Conservation (phyloP, 2,329 filamentous ascomycete genomes). For the Macroventuria anomochaeta region DNA sequence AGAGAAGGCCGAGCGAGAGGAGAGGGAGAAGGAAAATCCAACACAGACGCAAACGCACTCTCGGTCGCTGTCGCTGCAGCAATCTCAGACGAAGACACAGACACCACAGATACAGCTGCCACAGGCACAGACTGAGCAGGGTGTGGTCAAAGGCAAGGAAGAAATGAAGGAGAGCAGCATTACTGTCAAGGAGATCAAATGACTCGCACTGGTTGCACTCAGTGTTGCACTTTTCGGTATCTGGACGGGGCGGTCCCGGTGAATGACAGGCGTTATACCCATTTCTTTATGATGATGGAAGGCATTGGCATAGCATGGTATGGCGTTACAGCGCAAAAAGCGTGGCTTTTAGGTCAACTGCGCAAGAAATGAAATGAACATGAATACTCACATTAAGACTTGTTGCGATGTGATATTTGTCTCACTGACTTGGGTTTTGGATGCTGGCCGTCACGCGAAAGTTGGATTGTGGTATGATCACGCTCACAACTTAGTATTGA, state of each 20-base stretch:
- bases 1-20: constrained; percentile 29
- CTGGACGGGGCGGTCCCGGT: background rate
- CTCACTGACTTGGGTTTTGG: too few species aligned
- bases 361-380: background rate
- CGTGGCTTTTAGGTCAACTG: constrained; percentile 3
- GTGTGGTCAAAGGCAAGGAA: background rate
- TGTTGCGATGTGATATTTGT: too few species aligned
- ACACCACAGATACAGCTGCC: constrained; percentile 4
- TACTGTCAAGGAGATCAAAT: constrained; percentile 8
- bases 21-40: constrained; percentile 16
- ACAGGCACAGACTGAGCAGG: background rate
- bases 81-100: background rate
- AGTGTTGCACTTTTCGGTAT: constrained; percentile 2
- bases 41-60: background rate
- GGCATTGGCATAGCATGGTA: background rate
- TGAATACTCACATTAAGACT: background rate
- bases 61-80: background rate
- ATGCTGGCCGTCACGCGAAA: too few species aligned
- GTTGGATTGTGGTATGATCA: too few species aligned
- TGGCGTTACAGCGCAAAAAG: background rate
- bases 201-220: constrained; percentile 8
- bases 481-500: too few species aligned
- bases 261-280: constrained; percentile 16
- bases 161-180: background rate
- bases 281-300: background rate